Base-by-base conservation (phyloP, 2,329 filamentous ascomycete genomes). In the Furcasterigmium sp. region DNA sequence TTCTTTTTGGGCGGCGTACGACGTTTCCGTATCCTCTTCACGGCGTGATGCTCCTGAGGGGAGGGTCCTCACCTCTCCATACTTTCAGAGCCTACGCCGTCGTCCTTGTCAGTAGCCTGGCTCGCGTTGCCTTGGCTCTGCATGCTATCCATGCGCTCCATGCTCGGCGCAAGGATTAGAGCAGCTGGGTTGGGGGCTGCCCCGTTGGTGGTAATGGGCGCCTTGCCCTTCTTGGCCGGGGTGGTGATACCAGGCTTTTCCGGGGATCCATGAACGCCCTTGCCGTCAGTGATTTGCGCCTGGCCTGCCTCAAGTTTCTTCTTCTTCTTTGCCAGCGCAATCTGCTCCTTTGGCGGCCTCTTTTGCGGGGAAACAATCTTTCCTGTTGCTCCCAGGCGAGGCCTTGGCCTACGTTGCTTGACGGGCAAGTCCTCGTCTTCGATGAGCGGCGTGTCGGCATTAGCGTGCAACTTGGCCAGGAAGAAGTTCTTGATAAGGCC, bases 351-450 rank as follows among this genome's bases (percentile, higher is more conserved):
- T 18, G 88, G 78, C 25, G 88, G 87, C 8, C 87, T 75, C 68
- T 94, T 95, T 54, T 90, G 82, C 25, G 88, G 87, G 41, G 83
- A 86, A 10, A 85, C 85, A 52, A 95, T 95, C 72, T 94, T 95
- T 57, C 88, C 88, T 17, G 84, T 91, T 17, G 80, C 78, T 26
- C 77, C 76, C 19, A 80, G 73, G 25, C 78, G 72, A n/a, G 80
- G 78, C n/a, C 78, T 73, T 19, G 69, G 88, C 67, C 69, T 85
- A 70, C 89, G 78, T 67, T 98, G 93, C 67, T 98, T 98, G 43
- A 84, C 80, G 14, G 94, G 93, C 19, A 98, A 71, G 53, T 98
- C 91, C 58, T 97, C 88, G 65, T 98, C 93, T 69, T 98, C 93
- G 41, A 95, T 72, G 51, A 98, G 75, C 35, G 89, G 82, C 11